These are phyloP conservation scores for Hysterium pulicare DNA, from an alignment of 2,329 filamentous ascomycete species.

Conservation along the genomic window DNA sequence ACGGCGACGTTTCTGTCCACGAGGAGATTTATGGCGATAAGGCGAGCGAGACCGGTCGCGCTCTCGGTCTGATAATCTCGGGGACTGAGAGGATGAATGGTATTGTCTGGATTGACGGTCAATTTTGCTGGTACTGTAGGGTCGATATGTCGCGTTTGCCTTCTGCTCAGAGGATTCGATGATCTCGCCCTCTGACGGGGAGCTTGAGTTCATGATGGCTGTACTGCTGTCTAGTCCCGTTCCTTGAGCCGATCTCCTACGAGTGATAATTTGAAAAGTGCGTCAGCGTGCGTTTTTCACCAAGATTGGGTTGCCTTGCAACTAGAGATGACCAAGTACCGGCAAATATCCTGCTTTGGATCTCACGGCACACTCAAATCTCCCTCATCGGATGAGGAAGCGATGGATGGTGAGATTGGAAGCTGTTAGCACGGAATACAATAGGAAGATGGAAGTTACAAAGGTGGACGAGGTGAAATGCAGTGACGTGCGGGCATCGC, in stretches of 20 bases:
- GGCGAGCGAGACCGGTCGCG: slow-evolving; percentile 12
- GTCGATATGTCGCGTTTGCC: slow-evolving; percentile 26
- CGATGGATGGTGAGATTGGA: background rate
- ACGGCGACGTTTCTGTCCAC: slow-evolving; percentile 59
- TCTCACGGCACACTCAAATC: slow-evolving; percentile 1
- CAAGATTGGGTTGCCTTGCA: background rate
- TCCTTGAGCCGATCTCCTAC: background rate
- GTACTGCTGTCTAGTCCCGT: background rate
- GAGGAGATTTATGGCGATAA: slow-evolving; percentile 5
- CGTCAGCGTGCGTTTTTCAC: slow-evolving; percentile 1
- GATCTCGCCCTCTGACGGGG: slow-evolving; percentile 30
- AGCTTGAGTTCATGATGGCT: slow-evolving; percentile 22
- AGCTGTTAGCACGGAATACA: background rate
- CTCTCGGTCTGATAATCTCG: slow-evolving; percentile 1
- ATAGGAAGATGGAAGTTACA: slow-evolving; percentile 2
- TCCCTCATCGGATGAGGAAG: background rate
- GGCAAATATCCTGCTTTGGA: background rate
- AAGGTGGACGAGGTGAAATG: background rate
- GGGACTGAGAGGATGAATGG: slow-evolving; percentile 23
- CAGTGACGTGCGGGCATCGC: no score
- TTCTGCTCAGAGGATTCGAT: slow-evolving; percentile 22
- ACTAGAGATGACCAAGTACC: background rate
- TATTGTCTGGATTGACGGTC: slow-evolving; percentile 30
- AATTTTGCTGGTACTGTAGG: slow-evolving; percentile 29
- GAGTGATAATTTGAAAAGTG: background rate